Conservation (phyloP, 192 early-diverging fungal genomes). For the Backusella morwellensis region DNA sequence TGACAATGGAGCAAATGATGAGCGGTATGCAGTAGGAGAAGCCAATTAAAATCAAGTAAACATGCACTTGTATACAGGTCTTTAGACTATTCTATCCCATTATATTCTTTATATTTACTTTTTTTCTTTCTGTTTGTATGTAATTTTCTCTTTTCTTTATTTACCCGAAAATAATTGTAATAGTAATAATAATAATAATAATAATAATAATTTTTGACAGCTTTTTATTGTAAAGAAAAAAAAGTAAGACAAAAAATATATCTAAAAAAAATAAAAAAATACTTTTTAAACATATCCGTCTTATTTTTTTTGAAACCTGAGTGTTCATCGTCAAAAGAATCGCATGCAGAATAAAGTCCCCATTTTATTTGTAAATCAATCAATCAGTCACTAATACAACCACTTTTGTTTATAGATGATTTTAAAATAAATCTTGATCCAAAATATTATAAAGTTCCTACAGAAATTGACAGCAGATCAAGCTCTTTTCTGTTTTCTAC, state of each 20-base stretch:
- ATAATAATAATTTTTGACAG: not conserved
- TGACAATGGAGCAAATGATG: conserved; percentile 8
- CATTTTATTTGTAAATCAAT: not conserved
- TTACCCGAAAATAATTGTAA: no score
- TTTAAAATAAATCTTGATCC: not conserved
- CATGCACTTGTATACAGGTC: not conserved
- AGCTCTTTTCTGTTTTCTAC: not conserved
- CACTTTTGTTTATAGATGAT: not conserved
- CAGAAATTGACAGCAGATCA: not conserved
- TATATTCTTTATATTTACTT: not conserved
- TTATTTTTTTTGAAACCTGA: no score
- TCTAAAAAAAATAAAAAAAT: no score
- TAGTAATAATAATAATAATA: not conserved
- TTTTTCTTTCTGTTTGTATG: not conserved
- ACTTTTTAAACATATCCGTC: no score
- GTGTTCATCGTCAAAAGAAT: no score
- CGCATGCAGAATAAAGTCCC: not conserved
- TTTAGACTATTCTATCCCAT: not conserved
- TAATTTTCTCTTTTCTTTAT: not conserved
- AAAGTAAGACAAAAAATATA: no score
- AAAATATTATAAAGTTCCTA: not conserved
- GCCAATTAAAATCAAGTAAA: not conserved
- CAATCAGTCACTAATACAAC: not conserved
- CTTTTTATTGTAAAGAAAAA: no score
- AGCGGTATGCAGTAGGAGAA: not conserved